A percentile compares a stretch with the other conserved stretches of the same genome.
Evolutionary conservation across 73 alveolate species (phyloP).

Genomic region (Tetrahymena thermophila): DNA sequence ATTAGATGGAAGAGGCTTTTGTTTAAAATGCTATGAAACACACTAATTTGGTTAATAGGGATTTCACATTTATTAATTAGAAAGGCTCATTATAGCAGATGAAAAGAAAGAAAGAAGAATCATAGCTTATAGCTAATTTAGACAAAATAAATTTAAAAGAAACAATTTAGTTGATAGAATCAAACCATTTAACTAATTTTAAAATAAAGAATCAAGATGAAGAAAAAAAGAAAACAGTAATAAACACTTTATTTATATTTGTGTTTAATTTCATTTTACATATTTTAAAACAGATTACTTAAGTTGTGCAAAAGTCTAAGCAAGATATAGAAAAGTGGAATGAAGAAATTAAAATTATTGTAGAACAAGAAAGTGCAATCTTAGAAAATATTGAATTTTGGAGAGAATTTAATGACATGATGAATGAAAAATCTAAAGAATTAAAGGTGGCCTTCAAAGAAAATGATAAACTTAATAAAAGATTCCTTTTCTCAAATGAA

Average conservation of each 20-base stretch:
- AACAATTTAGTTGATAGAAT: not conserved
- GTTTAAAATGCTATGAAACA: not conserved
- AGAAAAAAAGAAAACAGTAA: not conserved
- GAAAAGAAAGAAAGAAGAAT: not conserved
- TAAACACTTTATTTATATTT: not conserved
- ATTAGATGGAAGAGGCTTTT: not conserved
- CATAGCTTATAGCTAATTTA: not conserved
- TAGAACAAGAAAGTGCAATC: not conserved
- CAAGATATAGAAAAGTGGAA: not conserved
- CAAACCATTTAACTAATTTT: not conserved
- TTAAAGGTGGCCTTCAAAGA: not conserved
- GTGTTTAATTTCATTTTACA: not conserved
- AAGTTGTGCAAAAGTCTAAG: not conserved
- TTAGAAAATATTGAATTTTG: not conserved
- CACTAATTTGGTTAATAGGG: not conserved
- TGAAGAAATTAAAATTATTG: not conserved
- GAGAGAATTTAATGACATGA: conserved; percentile 1
- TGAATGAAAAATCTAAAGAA: not conserved
- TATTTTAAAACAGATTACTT: not conserved
- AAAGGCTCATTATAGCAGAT: not conserved
- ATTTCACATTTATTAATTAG: not conserved
- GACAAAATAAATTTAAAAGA: not conserved
- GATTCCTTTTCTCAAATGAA: not conserved
- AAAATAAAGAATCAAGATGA: not conserved
- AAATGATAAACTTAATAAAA: not conserved